Evolutionary conservation across 148 eudicot species (phyloP), one percentile per base, ranked within the genome.

Genomic region (Hydrangea macrophylla): DNA sequence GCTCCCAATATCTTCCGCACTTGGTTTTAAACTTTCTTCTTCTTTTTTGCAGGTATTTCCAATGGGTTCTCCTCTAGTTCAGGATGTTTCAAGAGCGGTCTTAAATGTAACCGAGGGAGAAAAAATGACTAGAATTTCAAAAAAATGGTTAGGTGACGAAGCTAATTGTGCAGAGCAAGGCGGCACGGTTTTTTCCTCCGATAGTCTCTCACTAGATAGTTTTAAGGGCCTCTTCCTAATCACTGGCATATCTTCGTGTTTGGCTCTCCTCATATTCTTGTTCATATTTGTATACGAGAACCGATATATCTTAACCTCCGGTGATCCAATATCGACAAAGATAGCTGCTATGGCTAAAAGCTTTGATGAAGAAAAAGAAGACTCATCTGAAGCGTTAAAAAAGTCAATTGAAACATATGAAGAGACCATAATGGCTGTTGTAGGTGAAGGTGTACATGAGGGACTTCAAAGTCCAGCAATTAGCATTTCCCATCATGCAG

Each of bases 71-170:
- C 85, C 77, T 2, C 25, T 81, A 10, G 79, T 78, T 28, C 62
- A 82, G 33, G 96, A 87, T 15, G 76, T 90, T 26, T 87, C 92
- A 0, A 83, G 77, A 17, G 73, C 68, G 37, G 68, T 90, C 53
- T 70, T 87, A 68, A 64, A 54, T 13, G 76, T 87, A 28, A 80
- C 76, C 4, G 90, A 83, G 70, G 86, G 81, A 53, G 72, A 69
- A 1, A 70, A 79, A 26, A 85, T 90, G 86, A 57, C 33, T 0
- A 64, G 32, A 17, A 79, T 87, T 7, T 58, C 76, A 61, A 68
- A 42, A n/a, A 62, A 83, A 61, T 87, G 87, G 87, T 65, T 78
- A 25, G 67, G 80, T 7, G 60, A 69, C 8, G 51, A 60, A 42
- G 22, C 67, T 8, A 31, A 33, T 25, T 78, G 77, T 22, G 50